Percentiles rank a stretch among this genome's conserved stretches.
phyloP scores from a whole-genome alignment of 2,329 filamentous ascomycete genomes.

The Pochonia chlamydosporia region DNA sequence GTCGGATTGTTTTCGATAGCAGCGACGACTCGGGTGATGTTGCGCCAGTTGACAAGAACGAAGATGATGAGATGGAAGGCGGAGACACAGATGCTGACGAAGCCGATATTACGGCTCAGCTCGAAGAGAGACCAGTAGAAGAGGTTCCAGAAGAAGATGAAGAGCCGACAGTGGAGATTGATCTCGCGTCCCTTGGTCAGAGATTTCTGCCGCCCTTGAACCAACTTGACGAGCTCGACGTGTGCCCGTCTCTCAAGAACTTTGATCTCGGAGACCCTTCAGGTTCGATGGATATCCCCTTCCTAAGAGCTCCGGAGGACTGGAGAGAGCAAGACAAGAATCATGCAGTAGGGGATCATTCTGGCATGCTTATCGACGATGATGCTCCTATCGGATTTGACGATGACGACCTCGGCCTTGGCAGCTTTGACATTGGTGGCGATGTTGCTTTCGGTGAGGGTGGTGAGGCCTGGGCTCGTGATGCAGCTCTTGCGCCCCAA shows the following conservation, averaged over 20 bases:
- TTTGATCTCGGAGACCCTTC: slow-evolving; percentile 87
- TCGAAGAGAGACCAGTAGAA: slow-evolving; percentile 39
- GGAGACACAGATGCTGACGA: slow-evolving; percentile 28
- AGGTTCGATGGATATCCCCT: slow-evolving; percentile 82
- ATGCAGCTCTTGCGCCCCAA: slow-evolving; percentile 81
- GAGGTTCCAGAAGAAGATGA: slow-evolving; percentile 40
- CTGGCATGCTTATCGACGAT: slow-evolving; percentile 79
- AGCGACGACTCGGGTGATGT: slow-evolving; percentile 73
- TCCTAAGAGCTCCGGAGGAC: slow-evolving; percentile 83
- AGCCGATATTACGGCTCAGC: slow-evolving; percentile 23
- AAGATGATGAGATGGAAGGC: slow-evolving; percentile 34
- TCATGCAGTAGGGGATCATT: slow-evolving; percentile 57
- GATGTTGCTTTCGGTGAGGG: slow-evolving; percentile 91
- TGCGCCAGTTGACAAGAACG: slow-evolving; percentile 25
- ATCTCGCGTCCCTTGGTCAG: slow-evolving; percentile 66
- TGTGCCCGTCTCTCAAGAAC: slow-evolving; percentile 90
- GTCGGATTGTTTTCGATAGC: slow-evolving; percentile 96
- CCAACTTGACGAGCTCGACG: slow-evolving; percentile 75
- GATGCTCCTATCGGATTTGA: slow-evolving; percentile 75
- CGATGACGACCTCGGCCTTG: slow-evolving; percentile 64
- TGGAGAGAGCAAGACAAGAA: slow-evolving; percentile 68
- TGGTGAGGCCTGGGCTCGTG: slow-evolving; percentile 89
- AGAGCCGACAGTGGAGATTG: slow-evolving; percentile 61
- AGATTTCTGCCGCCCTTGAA: slow-evolving; percentile 83
- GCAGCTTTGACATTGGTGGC: slow-evolving; percentile 62